Evolutionary conservation across 345 rosid species (phyloP).

Genomic region (Pugionium dolabratum): DNA sequence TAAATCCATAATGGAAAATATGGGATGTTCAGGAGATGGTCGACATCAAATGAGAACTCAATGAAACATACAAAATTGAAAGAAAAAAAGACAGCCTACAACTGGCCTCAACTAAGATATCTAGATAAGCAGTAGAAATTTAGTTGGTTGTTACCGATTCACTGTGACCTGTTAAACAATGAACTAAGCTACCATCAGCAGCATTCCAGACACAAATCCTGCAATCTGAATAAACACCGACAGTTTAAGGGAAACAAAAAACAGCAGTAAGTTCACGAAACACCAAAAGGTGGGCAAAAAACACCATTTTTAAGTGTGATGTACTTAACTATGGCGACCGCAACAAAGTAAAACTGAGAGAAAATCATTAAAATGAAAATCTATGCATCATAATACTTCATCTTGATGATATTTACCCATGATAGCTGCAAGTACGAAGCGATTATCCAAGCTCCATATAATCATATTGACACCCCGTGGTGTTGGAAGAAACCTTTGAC

Average conservation of each 20-base stretch:
- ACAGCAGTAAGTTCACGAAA: constrained; percentile 25
- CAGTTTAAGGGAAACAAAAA: constrained; percentile 18
- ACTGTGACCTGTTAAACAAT: constrained; percentile 94
- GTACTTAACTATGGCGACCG: constrained; percentile 4
- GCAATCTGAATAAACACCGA: constrained; percentile 70
- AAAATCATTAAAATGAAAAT: constrained; percentile 18
- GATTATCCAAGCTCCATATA: constrained; percentile 98
- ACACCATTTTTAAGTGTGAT: constrained; percentile 1
- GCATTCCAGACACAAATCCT: constrained; percentile 99
- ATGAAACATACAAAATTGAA: background rate
- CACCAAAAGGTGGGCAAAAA: constrained; percentile 18
- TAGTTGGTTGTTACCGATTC: constrained; percentile 69
- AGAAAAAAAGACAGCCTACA: background rate
- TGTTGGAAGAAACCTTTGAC: constrained; percentile 93
- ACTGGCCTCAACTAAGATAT: constrained; percentile 28
- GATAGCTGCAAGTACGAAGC: constrained; percentile 98
- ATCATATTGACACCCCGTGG: constrained; percentile 99
- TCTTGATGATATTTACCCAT: constrained; percentile 68
- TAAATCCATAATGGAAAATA: constrained; percentile 11
- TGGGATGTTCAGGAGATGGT: constrained; percentile 17
- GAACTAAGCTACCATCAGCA: constrained; percentile 93
- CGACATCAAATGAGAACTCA: constrained; percentile 21
- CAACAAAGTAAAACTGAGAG: constrained; percentile 11
- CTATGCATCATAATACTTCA: constrained; percentile 19
- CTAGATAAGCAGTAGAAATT: constrained; percentile 28